Evolutionary conservation across 2,329 filamentous ascomycete species (phyloP), one percentile per base, ranked within the genome.

Genomic region (Aspergillus unguis): DNA sequence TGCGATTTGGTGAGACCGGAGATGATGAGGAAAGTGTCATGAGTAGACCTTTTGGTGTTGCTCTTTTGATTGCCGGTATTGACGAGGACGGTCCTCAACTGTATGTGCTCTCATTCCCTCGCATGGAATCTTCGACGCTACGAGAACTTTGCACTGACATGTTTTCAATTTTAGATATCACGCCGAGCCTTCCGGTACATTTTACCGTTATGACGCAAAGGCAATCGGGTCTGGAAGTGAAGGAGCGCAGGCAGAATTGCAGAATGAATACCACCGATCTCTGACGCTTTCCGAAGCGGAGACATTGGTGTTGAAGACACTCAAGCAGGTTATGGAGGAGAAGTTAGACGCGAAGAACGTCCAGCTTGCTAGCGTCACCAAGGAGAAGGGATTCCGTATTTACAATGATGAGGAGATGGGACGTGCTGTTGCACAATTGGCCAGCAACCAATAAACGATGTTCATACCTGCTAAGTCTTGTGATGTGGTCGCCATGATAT

Each of bases 301-400:
- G 78, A 94, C 92, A 3, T 78, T 99, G 61, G 92, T 96, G 47
- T 80, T 99, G 68, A 97, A 97, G 84, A 99, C 94, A 35, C 75
- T 99, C 72, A 99, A 97, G 83, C 94, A 99, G 78, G 94, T 99
- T 63, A 99, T 99, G 94, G 94, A 99, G 78, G 94, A 99, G 85
- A 99, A 99, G 80, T 82, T 99, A 56, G 94, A 99, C 72, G 84
- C 91, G 59, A 99, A 99, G 84, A 99, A 99, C 70, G 94, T 99
- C 61, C 94, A 99, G 79, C 76, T 99, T 63, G 94, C 94, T 49
- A 97, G 92, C 70, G 94, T 99, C 53, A 99, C 94, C 58, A 95
- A 92, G 81, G 92, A 96, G 62, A 92, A 89, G 77, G 94, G 94
- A 52, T 99, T 99, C 82, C 87, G 90, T 78, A 96, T 99, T 85